Evolutionary conservation across 2,329 filamentous ascomycete genomes (phyloP), one percentile per base, ranked within the genome.

Genomic region (Cryphonectria naterciae): DNA sequence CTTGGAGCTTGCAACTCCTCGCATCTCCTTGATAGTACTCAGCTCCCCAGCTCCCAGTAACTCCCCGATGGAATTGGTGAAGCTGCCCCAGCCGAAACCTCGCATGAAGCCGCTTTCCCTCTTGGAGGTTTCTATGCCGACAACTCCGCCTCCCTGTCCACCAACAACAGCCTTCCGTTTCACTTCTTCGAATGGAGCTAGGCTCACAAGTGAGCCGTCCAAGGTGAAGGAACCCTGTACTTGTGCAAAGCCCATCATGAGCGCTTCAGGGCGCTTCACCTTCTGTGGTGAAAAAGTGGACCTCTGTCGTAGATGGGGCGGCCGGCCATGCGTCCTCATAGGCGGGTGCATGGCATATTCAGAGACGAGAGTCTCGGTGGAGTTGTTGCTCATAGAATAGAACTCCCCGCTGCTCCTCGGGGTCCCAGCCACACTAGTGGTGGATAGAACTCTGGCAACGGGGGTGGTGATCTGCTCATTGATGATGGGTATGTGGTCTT

Each of bases 181-280:
- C 54, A 98, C 95, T 76, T 97, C 93, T 78, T 99, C 96, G 76
- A 99, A 99, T 0, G 93, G 93, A 0, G 90, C 90, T 54, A 97
- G 90, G 76, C 97, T 95, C 72, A 99, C 90, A 32, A 99, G 83
- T 1, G 96, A 97, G 0, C 94, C 94, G 78, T 99, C 96, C 8
- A 99, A 83, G 0, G 91, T 94, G 76, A 99, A 99, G 0, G 93
- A 95, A 4, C 96, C 96, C 80, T 94, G 93, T 2, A 98, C 89
- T 76, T 99, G 96, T 2, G 93, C 95, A 81, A 97, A 99, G 0
- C 95, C 96, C 96, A 99, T 99, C 90, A 99, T 97, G 68, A 99
- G 83, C 1, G 92, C 91, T 79, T 98, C 95, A 0, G 93, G 90
- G 54, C 85, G 79, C 75, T 82, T 84, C 56, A 84, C 78, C 63